Evolutionary conservation across 2,329 filamentous ascomycete species (phyloP), one percentile per base, ranked within the genome.

Genomic region (Fusarium sp.): DNA sequence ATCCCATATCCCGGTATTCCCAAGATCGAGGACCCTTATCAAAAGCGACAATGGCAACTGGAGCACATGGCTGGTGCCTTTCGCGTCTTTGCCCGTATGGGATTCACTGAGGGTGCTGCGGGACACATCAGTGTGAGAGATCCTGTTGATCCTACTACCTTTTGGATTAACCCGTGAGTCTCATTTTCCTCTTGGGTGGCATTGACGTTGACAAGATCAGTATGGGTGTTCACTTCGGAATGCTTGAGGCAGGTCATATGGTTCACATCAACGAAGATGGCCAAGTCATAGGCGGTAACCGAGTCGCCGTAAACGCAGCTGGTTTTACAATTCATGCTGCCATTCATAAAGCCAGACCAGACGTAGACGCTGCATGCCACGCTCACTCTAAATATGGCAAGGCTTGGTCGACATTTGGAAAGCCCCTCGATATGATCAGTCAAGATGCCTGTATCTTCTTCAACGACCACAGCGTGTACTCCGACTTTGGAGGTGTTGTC

Each of bases 91-190:
- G 82, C 83, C 2, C 82, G 84, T 38, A 74, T 83, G 50, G 85
- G 85, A 13, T 87, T 81, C 79, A 88, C 86, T 0, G 90, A 92
- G 78, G 91, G 91, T 44, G 90, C 91, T 79, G 84, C 84, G 20
- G 91, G 91, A 2, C 91, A 92, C 77, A 92, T 92, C 61, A 86
- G 82, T 10, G 88, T 92, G 2, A 85, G 90, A 13, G 91, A 92
- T 75, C 89, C 90, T 0, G 88, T 91, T 72, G 82, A 88, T 70
- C 82, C 84, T 0, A 81, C 88, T 66, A 86, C 85, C 1, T 91
- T 92, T 78, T 92, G 91, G 90, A 92, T 90, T 55, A 92, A 92
- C 75, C 89, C 90, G 11, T 80, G 22, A 70, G 79, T 66, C 5
- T 14, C 9, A 2, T 9, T 15, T 16, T 54, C 20, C 9, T 12